Evolutionary conservation across 495 filamentous ascomycete genomes (phyloP), one percentile per base, ranked within the genome.

Genomic region (Aspergillus olivimuriae): DNA sequence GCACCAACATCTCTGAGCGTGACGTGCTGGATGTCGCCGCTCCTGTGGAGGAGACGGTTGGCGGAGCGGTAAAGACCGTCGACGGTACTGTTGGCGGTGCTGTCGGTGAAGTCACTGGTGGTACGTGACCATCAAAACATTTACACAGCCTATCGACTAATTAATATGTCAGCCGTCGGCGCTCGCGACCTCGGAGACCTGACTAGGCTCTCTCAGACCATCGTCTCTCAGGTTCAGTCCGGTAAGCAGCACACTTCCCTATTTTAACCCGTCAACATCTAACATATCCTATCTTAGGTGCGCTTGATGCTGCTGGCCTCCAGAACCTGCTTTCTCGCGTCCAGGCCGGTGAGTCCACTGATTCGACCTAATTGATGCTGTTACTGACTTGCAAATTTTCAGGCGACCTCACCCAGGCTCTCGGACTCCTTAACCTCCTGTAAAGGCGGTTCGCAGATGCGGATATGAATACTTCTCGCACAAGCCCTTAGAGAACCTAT

Each of bases 161-260:
- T 39, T 3, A 34, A 23, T n/a, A 9, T 42, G 14, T 16, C 24
- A 50, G 52, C 15, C n/a, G 26, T 44, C 34, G 39, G 35, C 22
- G 19, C 28, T 17, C 41, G 43, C 14, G 26, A 46, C 14, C 26
- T 43, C 15, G 37, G 37, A 9, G 23, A 43, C 43, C 22, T 56
- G n/a, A 18, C 21, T 8, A n/a, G 2, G 24, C 35, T 52, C 24
- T 34, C 49, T n/a, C 1, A 24, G 2, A 43, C 14, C 21, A 43
- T 57, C 28, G 31, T 53, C 24, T 10, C 4, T 26, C 32, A 46
- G 15, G 19, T 51, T 26, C 39, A 54, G 43, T 36, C 24, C 24
- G 51, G 55, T 46, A 40, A 47, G 49, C 26, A 30, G n/a, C n/a
- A 7, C 7, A 30, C 7, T 7, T 30, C n/a, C 26, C 26, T 30